A percentile compares a stretch with the other conserved stretches of the same genome.
Conservation (phyloP, 2,329 filamentous ascomycete genomes). For the Geoglossum cookeanum region DNA sequence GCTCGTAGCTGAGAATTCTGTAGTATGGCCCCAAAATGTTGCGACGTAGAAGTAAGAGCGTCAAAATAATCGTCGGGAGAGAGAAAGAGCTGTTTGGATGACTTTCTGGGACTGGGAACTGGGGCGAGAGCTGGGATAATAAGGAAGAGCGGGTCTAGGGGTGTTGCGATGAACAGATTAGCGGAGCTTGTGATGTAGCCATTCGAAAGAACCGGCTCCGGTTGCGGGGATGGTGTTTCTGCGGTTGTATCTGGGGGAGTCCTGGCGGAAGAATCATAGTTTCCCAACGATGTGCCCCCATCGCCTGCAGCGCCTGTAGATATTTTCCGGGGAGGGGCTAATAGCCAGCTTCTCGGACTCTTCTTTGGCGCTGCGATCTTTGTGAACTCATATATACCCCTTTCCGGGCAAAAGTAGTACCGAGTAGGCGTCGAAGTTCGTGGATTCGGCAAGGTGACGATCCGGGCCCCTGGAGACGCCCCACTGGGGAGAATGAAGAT, state of each 20-base stretch:
- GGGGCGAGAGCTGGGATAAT: slow-evolving; percentile 50
- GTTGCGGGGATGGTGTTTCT: not conserved
- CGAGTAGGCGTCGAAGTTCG: slow-evolving; percentile 27
- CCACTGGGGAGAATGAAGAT: slow-evolving; percentile 38
- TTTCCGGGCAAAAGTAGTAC: slow-evolving; percentile 39
- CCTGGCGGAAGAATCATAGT: not conserved
- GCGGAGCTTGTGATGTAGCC: slow-evolving; percentile 42
- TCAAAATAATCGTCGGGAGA: slow-evolving; percentile 56
- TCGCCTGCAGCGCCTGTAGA: not conserved
- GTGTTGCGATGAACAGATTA: slow-evolving; percentile 67
- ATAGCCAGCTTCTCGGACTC: slow-evolving; percentile 34
- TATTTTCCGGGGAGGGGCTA: slow-evolving; percentile 18
- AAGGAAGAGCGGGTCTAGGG: slow-evolving; percentile 69
- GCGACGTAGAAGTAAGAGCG: slow-evolving; percentile 32
- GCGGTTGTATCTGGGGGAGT: slow-evolving; percentile 7
- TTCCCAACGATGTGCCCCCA: not conserved
- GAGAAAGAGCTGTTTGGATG: slow-evolving; percentile 43
- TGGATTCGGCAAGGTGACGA: slow-evolving; percentile 36
- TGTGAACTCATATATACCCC: slow-evolving; percentile 42
- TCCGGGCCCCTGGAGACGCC: slow-evolving; percentile 31
- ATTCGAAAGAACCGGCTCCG: not conserved
- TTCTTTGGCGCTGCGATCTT: slow-evolving; percentile 31
- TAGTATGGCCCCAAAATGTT: slow-evolving; percentile 41
- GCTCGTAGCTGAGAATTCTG: slow-evolving; percentile 20
- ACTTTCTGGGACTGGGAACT: slow-evolving; percentile 21